Conservation (phyloP, 1,284 basidiomycete genomes). For the Rhodotorula sp. region DNA sequence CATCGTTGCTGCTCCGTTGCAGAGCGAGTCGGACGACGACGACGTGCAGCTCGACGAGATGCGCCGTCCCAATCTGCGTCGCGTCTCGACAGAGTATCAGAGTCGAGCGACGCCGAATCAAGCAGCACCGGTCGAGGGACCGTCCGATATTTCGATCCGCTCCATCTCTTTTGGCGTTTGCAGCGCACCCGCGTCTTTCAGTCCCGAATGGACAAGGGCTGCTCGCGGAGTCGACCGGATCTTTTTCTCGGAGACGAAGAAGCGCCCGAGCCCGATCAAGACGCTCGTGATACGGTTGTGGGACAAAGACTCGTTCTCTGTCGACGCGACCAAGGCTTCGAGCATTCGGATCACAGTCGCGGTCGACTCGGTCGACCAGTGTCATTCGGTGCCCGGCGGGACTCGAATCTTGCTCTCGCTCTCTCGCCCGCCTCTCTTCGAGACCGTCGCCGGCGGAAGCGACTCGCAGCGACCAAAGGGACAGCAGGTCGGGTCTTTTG, state of each 20-base stretch:
- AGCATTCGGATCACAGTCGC: conserved; percentile 4
- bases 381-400: neutral
- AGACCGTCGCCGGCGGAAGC: neutral
- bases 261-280: neutral
- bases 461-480: neutral
- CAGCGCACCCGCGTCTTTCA: neutral
- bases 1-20: too few relatives aligned
- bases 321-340: neutral
- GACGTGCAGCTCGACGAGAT: neutral
- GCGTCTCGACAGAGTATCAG: neutral
- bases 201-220: conserved; percentile 2
- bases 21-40: neutral
- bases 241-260: neutral
- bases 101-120: too few relatives aligned
- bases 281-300: conserved; percentile 1
- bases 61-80: conserved; percentile 1
- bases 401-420: conserved; percentile 11
- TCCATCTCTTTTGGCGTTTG: conserved; percentile 12
- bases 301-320: neutral
- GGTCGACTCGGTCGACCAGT: neutral
- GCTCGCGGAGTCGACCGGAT: conserved; percentile 1
- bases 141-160: neutral
- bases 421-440: conserved; percentile 11
- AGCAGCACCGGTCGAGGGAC: neutral
- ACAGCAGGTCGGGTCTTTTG: conserved; percentile 1